phyloP scores from a whole-genome alignment of 2,329 filamentous ascomycete species.

The Aspergillus novofumigatus region DNA sequence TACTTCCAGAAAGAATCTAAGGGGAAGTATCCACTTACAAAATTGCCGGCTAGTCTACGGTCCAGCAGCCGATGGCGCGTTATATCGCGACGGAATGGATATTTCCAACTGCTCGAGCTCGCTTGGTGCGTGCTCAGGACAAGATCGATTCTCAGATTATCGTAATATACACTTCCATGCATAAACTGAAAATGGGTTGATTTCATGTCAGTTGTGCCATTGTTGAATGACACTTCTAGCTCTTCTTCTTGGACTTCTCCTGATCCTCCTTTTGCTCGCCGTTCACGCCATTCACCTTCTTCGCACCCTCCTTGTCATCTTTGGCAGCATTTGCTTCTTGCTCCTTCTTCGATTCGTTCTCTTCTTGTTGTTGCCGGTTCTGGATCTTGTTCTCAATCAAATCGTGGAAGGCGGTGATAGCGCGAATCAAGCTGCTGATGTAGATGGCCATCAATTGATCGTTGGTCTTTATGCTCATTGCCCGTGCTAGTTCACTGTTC shows the following conservation, averaged over 20 bases:
- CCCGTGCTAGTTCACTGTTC: slow-evolving; percentile 84
- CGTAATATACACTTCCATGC: slow-evolving; percentile 26
- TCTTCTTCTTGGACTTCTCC: slow-evolving; percentile 55
- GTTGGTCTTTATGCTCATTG: slow-evolving; percentile 98
- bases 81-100: neutral
- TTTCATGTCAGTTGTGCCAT: neutral
- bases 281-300: slow-evolving; percentile 45
- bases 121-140: neutral
- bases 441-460: slow-evolving; percentile 99
- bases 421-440: slow-evolving; percentile 89
- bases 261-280: slow-evolving; percentile 55
- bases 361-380: slow-evolving; percentile 94
- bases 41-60: neutral
- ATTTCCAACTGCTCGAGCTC: neutral
- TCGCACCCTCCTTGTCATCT: slow-evolving; percentile 59
- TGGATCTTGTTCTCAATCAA: slow-evolving; percentile 99
- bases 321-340: slow-evolving; percentile 60
- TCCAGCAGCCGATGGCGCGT: neutral
- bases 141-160: slow-evolving; percentile 8
- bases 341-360: slow-evolving; percentile 80
- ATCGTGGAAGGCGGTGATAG: slow-evolving; percentile 98
- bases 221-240: slow-evolving; percentile 21
- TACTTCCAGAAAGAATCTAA: neutral
- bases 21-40: too few relatives aligned
- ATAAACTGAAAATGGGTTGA: slow-evolving; percentile 14